Conservation (phyloP, 1,139 yeast species). For the Casaregolazyma lundiana region DNA sequence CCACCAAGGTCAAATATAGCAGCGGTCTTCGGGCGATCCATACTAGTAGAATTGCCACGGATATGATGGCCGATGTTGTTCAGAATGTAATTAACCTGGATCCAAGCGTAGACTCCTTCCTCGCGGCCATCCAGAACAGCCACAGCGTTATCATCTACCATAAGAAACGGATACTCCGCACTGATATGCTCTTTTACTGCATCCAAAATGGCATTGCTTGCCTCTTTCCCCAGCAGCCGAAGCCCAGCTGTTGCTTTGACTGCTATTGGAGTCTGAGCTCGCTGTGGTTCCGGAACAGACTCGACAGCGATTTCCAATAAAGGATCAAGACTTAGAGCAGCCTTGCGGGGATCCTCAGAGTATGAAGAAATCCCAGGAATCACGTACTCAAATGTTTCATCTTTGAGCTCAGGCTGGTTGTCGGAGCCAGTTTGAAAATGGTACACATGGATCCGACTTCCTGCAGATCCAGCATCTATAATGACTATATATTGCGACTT, state of each 20-base stretch:
- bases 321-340: conserved; percentile 78
- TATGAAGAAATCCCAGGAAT: conserved; percentile 85
- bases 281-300: conserved; percentile 62
- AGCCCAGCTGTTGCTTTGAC: conserved; percentile 96
- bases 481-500: conserved; percentile 26
- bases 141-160: conserved; percentile 72
- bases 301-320: conserved; percentile 66
- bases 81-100: conserved; percentile 78
- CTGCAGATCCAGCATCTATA: conserved; percentile 95
- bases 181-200: conserved; percentile 69
- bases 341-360: conserved; percentile 71
- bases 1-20: conserved; percentile 96
- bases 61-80: conserved; percentile 71
- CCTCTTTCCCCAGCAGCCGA: conserved; percentile 68
- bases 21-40: conserved; percentile 54
- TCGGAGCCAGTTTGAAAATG: conserved; percentile 57
- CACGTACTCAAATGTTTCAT: conserved; percentile 74
- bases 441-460: conserved; percentile 88
- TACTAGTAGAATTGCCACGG: conserved; percentile 39
- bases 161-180: conserved; percentile 75
- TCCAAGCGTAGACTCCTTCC: conserved; percentile 96
- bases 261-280: conserved; percentile 78
- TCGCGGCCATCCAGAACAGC: conserved; percentile 91
- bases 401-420: conserved; percentile 67
- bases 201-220: conserved; percentile 59